Conservation (phyloP, 805 yeast species). For the Saccharomycopsis selenospora region DNA sequence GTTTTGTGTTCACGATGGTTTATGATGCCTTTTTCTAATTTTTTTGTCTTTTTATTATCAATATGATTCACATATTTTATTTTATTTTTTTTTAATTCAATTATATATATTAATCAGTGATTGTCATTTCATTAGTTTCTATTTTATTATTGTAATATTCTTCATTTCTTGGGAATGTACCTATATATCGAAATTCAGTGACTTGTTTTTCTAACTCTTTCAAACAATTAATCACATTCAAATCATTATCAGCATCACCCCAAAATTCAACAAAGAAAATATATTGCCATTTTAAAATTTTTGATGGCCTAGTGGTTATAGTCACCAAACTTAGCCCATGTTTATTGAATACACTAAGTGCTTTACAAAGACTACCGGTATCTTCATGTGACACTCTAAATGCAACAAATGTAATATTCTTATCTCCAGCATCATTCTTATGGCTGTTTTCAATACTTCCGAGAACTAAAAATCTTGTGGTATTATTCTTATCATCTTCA, state of each 20-base stretch:
- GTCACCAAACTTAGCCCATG: slow-evolving; percentile 58
- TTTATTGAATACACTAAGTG: slow-evolving; percentile 48
- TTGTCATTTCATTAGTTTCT: slow-evolving; percentile 10
- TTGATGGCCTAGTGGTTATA: slow-evolving; percentile 73
- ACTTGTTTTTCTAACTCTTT: slow-evolving; percentile 38
- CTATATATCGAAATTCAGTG: slow-evolving; percentile 49
- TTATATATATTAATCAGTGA: too few species aligned
- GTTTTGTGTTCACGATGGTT: too few species aligned
- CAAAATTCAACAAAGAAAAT: slow-evolving; percentile 72
- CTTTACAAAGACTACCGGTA: slow-evolving; percentile 70
- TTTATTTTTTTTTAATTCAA: too few species aligned
- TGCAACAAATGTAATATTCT: slow-evolving; percentile 47
- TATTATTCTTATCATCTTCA: slow-evolving; percentile 69
- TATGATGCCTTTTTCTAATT: too few species aligned
- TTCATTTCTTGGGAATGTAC: slow-evolving; percentile 44
- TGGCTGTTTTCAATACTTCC: slow-evolving; percentile 27
- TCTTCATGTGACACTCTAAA: slow-evolving; percentile 58
- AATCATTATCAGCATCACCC: slow-evolving; percentile 33
- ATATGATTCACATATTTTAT: too few species aligned
- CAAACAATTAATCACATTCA: slow-evolving; percentile 30
- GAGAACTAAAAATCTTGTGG: slow-evolving; percentile 77
- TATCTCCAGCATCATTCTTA: slow-evolving; percentile 8
- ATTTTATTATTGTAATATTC: slow-evolving; percentile 28
- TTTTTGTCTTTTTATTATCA: too few species aligned
- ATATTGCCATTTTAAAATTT: slow-evolving; percentile 65